Evolutionary conservation across 208 protist genomes (phyloP), one percentile per base, ranked within the genome.

Genomic region (Perkinsela sp.): DNA sequence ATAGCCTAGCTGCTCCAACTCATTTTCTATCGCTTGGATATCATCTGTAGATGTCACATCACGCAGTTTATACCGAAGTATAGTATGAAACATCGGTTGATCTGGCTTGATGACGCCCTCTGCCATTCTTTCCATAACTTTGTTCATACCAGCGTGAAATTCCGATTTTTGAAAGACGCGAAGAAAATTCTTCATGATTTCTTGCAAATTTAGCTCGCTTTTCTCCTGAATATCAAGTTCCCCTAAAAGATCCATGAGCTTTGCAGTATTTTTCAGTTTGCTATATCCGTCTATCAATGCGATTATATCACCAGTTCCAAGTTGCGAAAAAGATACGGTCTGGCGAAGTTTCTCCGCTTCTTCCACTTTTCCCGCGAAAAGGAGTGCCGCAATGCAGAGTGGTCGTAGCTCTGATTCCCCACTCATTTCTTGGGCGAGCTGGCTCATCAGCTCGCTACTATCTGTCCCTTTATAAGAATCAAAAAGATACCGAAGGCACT

Each of bases 401-500:
- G 85, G 76, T 48, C 85, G 80, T 0, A 91, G 75, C 1, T 77
- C 80, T 6, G 78, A 40, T 67, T 88, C 85, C 1, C 72, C 70
- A 69, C 83, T 78, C 81, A 91, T 86, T 67, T 91, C 83, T 71
- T 80, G 78, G 0, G 83, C 85, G 6, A 91, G 76, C 68, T 91
- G 83, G 2, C 85, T 66, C 82, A 91, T 91, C 32, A 89, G 71
- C 0, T 91, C 83, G 13, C 71, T 75, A 74, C 80, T 89, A 70
- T 91, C 80, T 48, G 75, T 91, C 66, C 77, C 71, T 22, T 85
- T 86, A 73, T 91, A 91, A 1, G 85, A 91, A 69, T 91, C 85
- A 69, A 91, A 89, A 0, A 91, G 74, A 66, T 76, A 77, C 1
- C 85, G 82, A 57, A 91, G 74, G 29, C 83, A 78, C 67, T 85